Evolutionary conservation across 2,329 filamentous ascomycete genomes (phyloP).

Genomic region (Magnaporthiopsis rhizophila): DNA sequence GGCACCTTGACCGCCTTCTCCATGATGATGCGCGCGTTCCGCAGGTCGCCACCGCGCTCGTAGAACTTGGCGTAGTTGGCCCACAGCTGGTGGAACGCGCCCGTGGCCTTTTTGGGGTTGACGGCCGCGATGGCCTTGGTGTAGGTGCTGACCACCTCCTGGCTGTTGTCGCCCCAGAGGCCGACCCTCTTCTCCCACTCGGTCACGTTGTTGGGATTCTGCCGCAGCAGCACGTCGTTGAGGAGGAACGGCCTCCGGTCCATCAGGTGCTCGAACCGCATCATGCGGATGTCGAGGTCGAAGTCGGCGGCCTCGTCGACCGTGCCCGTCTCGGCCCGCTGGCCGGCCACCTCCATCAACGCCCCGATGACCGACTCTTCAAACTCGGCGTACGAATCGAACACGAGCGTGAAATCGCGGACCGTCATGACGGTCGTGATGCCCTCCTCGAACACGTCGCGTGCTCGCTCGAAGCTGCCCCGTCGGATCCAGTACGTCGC

Average conservation of each 20-base stretch:
- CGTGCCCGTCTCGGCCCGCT: slow-evolving; percentile 68
- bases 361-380: slow-evolving; percentile 91
- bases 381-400: slow-evolving; percentile 93
- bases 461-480: slow-evolving; percentile 84
- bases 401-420: slow-evolving; percentile 91
- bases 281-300: slow-evolving; percentile 92
- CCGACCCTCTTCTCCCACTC: slow-evolving; percentile 98
- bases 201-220: slow-evolving; percentile 91
- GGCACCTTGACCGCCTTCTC: slow-evolving; percentile 97
- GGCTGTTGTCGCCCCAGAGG: slow-evolving; percentile 88
- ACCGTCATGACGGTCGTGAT: slow-evolving; percentile 99
- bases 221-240: slow-evolving; percentile 88
- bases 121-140: slow-evolving; percentile 90
- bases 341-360: slow-evolving; percentile 80
- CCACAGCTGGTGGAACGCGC: slow-evolving; percentile 92
- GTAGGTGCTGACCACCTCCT: slow-evolving; percentile 88
- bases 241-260: slow-evolving; percentile 90
- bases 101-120: slow-evolving; percentile 87
- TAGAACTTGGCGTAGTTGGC: slow-evolving; percentile 96
- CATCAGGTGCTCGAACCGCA: slow-evolving; percentile 97
- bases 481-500: slow-evolving; percentile 95
- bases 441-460: slow-evolving; percentile 92
- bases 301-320: slow-evolving; percentile 81
- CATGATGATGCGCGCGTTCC: slow-evolving; percentile 84
- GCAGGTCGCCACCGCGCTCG: slow-evolving; percentile 75